These are phyloP conservation scores for fission yeast (Schizosaccharomyces pombe) DNA, from an alignment of 805 yeast genomes.

Conservation along the genomic window ASM294v3 CU329670.1:1818501-1819000, in stretches of 20 bases:
- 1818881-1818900: conserved; percentile 43
- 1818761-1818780: conserved; percentile 47
- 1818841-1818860: conserved; percentile 46
- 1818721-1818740: conserved; percentile 16
- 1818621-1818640: no score
- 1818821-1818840: conserved; percentile 66
- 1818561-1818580: no score
- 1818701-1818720: conserved; percentile 3
- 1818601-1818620: no score
- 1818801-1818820: conserved; percentile 42
- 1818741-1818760: conserved; percentile 43
- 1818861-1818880: conserved; percentile 31
- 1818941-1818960: conserved; percentile 40
- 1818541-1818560: no score
- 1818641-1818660: no score
- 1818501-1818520: no score
- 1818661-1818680: no score
- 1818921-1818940: conserved; percentile 39
- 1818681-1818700: background rate
- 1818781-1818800: conserved; percentile 34
- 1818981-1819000: conserved; percentile 61
- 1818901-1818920: conserved; percentile 53
- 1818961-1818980: conserved; percentile 50
- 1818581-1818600: no score
- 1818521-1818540: no score